Conservation (phyloP, 768 basidiomycete genomes). For the Kwoniella bestiolae region DNA sequence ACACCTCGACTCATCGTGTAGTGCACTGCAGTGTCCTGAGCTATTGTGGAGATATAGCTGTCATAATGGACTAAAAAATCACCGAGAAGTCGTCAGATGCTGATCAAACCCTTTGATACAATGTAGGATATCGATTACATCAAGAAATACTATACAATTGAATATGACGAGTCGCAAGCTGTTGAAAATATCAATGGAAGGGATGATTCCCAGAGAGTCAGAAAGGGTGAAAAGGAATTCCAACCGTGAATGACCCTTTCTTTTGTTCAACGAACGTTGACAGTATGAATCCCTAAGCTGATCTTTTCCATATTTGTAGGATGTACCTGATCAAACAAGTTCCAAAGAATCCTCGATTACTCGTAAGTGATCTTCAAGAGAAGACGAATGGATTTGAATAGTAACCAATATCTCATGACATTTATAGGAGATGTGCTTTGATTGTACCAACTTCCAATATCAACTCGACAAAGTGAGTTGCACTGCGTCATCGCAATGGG, state of each 20-base stretch:
- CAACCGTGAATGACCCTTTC: slow-evolving; percentile 52
- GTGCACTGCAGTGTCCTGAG: too few species aligned
- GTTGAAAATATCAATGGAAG: slow-evolving; percentile 53
- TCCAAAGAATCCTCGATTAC: slow-evolving; percentile 50
- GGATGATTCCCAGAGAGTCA: slow-evolving; percentile 55
- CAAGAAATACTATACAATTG: slow-evolving; percentile 56
- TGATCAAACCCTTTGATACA: not conserved
- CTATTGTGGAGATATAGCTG: too few species aligned
- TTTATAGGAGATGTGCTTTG: slow-evolving; percentile 59
- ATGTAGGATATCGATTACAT: slow-evolving; percentile 57
- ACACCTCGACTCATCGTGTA: too few species aligned
- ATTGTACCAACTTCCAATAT: slow-evolving; percentile 55
- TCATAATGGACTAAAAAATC: not conserved
- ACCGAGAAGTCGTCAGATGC: not conserved
- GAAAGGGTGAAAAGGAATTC: slow-evolving; percentile 55
- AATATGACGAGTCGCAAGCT: slow-evolving; percentile 52
- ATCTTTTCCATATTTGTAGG: slow-evolving; percentile 23
- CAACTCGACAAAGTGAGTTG: slow-evolving; percentile 49
- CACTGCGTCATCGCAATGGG: not conserved
- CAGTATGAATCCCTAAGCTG: not conserved
- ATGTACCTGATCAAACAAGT: slow-evolving; percentile 60
- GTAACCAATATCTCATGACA: slow-evolving; percentile 9
- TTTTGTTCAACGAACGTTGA: not conserved
- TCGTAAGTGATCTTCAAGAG: slow-evolving; percentile 31
- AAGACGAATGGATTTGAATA: not conserved